Conservation (phyloP, 345 rosid species). For the Ricinus communis region DNA sequence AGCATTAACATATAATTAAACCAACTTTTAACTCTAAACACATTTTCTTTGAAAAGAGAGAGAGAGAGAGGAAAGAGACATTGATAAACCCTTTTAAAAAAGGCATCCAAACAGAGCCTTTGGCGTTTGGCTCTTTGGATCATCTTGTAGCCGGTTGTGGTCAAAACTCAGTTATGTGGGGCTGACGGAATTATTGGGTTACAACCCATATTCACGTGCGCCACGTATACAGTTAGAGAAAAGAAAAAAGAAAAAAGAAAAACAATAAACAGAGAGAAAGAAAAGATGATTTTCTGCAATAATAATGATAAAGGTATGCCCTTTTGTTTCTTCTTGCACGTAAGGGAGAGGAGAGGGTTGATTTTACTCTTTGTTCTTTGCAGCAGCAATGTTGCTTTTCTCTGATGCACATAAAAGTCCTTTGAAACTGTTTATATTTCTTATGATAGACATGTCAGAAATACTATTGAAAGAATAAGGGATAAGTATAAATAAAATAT, state of each 20-base stretch:
- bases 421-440: too few relatives aligned
- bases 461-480: too few relatives aligned
- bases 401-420: too few relatives aligned
- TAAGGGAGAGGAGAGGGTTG: background rate
- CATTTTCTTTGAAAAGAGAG: background rate
- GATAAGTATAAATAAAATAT: too few relatives aligned
- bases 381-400: background rate
- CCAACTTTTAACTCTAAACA: background rate
- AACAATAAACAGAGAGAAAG: too few relatives aligned
- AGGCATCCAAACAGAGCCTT: constrained; percentile 10
- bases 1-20: constrained; percentile 10
- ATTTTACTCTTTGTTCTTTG: background rate
- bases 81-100: background rate
- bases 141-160: constrained; percentile 10
- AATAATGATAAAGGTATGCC: background rate
- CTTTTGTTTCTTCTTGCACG: constrained; percentile 14
- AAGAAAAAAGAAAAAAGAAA: too few relatives aligned
- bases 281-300: background rate
- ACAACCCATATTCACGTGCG: constrained; percentile 32
- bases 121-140: background rate
- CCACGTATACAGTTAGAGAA: constrained; percentile 41
- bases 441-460: too few relatives aligned
- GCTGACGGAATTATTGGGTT: constrained; percentile 27
- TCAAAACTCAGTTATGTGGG: constrained; percentile 26
- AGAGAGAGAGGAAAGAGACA: too few relatives aligned